Evolutionary conservation across 1,139 yeast genomes (phyloP).

Genomic region (Candida glucosophila): DNA sequence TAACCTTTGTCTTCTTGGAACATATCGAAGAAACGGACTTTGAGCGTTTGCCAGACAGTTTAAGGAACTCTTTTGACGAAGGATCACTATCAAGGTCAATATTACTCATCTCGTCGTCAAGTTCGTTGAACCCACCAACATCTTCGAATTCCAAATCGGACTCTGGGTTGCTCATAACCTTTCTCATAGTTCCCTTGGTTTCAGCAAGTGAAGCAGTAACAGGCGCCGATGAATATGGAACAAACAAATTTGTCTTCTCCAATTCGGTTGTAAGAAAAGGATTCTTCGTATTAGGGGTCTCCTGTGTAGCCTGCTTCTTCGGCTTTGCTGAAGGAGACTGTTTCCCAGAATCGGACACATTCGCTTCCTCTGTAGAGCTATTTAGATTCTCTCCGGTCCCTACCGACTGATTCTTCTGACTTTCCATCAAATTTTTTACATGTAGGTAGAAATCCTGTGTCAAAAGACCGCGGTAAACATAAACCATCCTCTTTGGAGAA

Average conservation of each 20-base stretch:
- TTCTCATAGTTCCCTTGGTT: slow-evolving; percentile 6
- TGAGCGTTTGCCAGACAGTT: slow-evolving; percentile 47
- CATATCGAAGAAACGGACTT: slow-evolving; percentile 50
- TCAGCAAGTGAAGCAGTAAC: slow-evolving; percentile 57
- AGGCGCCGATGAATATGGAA: slow-evolving; percentile 70
- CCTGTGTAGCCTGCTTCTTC: slow-evolving; percentile 42
- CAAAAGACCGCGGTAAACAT: slow-evolving; percentile 69
- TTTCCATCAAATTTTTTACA: slow-evolving; percentile 49
- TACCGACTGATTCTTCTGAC: slow-evolving; percentile 16
- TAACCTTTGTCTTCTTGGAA: slow-evolving; percentile 42
- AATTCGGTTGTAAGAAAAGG: slow-evolving; percentile 41
- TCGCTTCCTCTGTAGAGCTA: slow-evolving; percentile 4
- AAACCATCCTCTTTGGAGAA: slow-evolving; percentile 80
- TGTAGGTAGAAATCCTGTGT: slow-evolving; percentile 65
- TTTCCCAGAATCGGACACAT: slow-evolving; percentile 9
- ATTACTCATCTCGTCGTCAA: slow-evolving; percentile 28
- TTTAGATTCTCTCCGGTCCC: too few species aligned
- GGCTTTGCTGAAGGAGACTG: slow-evolving; percentile 23
- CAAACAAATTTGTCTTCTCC: slow-evolving; percentile 48
- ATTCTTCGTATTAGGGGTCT: slow-evolving; percentile 35
- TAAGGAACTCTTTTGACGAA: slow-evolving; percentile 19
- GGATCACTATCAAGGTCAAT: slow-evolving; percentile 8
- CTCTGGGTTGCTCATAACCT: slow-evolving; percentile 8
- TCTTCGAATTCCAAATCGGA: slow-evolving; percentile 36
- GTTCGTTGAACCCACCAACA: slow-evolving; percentile 37